These are phyloP conservation scores for Suillus lakei DNA, from an alignment of 768 basidiomycete genomes.

Conservation along the genomic window DNA sequence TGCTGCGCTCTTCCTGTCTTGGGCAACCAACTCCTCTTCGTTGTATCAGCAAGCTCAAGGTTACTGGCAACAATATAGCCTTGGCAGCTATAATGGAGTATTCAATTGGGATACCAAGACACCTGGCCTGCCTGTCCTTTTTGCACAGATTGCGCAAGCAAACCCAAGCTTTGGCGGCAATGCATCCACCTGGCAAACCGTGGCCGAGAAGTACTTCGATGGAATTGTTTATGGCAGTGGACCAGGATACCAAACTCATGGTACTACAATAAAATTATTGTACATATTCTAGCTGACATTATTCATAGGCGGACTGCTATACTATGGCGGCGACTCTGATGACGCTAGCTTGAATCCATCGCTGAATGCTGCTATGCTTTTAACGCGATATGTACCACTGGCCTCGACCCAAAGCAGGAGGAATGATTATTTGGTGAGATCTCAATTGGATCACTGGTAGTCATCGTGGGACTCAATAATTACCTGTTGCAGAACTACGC, in stretches of 20 bases:
- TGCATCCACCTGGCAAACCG: conserved; percentile 65
- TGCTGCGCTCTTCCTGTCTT: conserved; percentile 77
- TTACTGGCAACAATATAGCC: conserved; percentile 60
- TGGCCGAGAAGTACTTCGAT: conserved; percentile 81
- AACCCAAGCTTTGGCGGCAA: conserved; percentile 59
- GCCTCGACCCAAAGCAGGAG: conserved; percentile 65
- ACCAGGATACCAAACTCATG: conserved; percentile 60
- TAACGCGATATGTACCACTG: conserved; percentile 76
- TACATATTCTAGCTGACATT: conserved; percentile 5
- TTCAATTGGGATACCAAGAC: conserved; percentile 93
- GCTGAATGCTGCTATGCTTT: conserved; percentile 84
- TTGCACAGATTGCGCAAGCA: conserved; percentile 71
- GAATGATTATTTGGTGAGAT: conserved; percentile 60
- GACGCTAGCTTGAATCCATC: conserved; percentile 83
- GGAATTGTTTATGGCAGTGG: conserved; percentile 61
- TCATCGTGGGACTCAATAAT: background rate
- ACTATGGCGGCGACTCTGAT: conserved; percentile 84
- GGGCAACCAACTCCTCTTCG: conserved; percentile 64
- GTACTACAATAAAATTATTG: conserved; percentile 38
- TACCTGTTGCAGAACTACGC: conserved; percentile 63
- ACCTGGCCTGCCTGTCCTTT: conserved; percentile 76
- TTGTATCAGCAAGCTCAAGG: conserved; percentile 66
- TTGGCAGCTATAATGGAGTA: conserved; percentile 56
- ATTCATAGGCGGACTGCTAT: conserved; percentile 73
- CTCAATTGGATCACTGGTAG: background rate